phyloP scores from a whole-genome alignment of 352 stramenopile genomes.

The Elongisporangium anandrum region DNA sequence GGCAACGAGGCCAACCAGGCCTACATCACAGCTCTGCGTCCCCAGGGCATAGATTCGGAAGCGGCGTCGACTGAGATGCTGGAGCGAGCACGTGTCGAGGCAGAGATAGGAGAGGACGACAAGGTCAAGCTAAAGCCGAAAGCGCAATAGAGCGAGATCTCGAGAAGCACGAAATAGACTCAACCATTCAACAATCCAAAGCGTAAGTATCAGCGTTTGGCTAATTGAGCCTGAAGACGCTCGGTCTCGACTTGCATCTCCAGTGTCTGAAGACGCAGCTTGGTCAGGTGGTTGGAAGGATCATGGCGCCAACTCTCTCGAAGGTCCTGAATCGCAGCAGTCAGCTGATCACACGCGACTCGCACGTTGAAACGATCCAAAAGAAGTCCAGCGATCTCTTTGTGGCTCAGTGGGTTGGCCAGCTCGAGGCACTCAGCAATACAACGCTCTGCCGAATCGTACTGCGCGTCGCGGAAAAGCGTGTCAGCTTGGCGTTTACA shows the following conservation, averaged over 20 bases:
- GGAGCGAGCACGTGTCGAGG: constrained; percentile 27
- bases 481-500: constrained; percentile 18
- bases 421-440: constrained; percentile 20
- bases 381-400: constrained; percentile 15
- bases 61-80: constrained; percentile 14
- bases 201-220: constrained; percentile 7
- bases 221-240: constrained; percentile 2
- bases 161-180: background rate
- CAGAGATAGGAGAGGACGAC: constrained; percentile 22
- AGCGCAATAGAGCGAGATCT: constrained; percentile 7
- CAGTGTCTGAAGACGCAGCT: constrained; percentile 15
- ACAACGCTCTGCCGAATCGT: constrained; percentile 9
- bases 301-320: constrained; percentile 11
- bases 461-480: constrained; percentile 5
- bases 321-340: constrained; percentile 14
- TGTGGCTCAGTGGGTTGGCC: constrained; percentile 6
- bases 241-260: constrained; percentile 14
- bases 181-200: no score
- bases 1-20: constrained; percentile 71
- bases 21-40: constrained; percentile 60
- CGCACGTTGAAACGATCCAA: constrained; percentile 15
- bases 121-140: constrained; percentile 18
- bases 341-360: constrained; percentile 9
- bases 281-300: constrained; percentile 12
- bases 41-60: constrained; percentile 38